phyloP scores from a whole-genome alignment of 257 asterid genomes.

The Solanum peruvianum region DNA sequence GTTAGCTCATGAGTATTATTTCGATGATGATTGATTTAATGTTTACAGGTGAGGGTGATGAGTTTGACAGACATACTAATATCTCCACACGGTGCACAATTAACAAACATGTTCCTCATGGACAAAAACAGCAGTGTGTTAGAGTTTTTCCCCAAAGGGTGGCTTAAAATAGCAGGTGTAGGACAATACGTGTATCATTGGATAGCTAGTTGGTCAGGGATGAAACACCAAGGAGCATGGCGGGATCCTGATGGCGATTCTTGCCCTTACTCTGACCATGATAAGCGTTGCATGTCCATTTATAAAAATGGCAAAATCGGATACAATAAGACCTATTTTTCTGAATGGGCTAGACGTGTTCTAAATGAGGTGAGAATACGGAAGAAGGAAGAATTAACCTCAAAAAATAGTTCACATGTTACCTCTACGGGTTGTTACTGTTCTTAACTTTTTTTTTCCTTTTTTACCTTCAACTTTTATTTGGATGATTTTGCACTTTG shows the following conservation, averaged over 20 bases:
- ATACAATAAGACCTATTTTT: constrained; percentile 33
- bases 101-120: constrained; percentile 66
- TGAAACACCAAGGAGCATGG: constrained; percentile 72
- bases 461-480: background rate
- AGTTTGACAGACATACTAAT: constrained; percentile 45
- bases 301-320: constrained; percentile 51
- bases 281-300: constrained; percentile 52
- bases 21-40: background rate
- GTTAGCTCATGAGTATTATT: background rate
- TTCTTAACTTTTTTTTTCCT: background rate
- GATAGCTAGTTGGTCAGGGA: constrained; percentile 71
- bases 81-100: constrained; percentile 78
- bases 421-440: constrained; percentile 23
- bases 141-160: constrained; percentile 69
- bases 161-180: constrained; percentile 59
- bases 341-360: constrained; percentile 43
- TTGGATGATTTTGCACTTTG: background rate
- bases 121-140: constrained; percentile 58
- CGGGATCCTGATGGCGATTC: constrained; percentile 41
- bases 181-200: constrained; percentile 65
- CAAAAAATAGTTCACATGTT: background rate
- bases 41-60: constrained; percentile 50
- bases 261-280: constrained; percentile 42
- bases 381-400: constrained; percentile 10
- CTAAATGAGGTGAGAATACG: constrained; percentile 20